phyloP scores from a whole-genome alignment of 2,329 filamentous ascomycete species.

The Xylaria sp. region DNA sequence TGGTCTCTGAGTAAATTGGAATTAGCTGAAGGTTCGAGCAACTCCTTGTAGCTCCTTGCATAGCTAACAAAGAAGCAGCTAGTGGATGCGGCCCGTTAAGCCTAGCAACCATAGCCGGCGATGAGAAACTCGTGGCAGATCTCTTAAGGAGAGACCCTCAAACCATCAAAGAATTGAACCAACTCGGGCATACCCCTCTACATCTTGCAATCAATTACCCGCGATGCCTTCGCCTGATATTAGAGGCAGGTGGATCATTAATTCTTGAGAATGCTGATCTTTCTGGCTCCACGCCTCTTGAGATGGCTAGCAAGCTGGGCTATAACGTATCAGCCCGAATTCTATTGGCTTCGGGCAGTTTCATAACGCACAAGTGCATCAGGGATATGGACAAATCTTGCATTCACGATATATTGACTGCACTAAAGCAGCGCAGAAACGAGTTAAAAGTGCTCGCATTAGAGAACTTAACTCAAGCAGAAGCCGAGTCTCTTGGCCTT shows the following conservation, averaged over 20 bases:
- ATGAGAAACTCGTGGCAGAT: conserved; percentile 1
- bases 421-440: conserved; percentile 7
- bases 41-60: not conserved
- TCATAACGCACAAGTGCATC: not conserved
- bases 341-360: not conserved
- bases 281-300: too few relatives aligned
- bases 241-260: not conserved
- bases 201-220: conserved; percentile 16
- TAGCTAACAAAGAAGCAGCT: conserved; percentile 1
- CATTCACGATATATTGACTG: not conserved
- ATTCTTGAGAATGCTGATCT: not conserved
- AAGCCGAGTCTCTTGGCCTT: not conserved
- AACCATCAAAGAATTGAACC: conserved; percentile 10
- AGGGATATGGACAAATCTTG: not conserved
- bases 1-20: not conserved
- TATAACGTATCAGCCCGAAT: not conserved
- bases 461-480: not conserved
- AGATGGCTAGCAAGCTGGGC: too few relatives aligned
- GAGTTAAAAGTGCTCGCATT: conserved; percentile 14
- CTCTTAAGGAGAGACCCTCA: not conserved
- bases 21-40: conserved; percentile 13
- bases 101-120: conserved; percentile 14
- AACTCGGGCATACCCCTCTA: not conserved
- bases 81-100: conserved; percentile 21
- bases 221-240: conserved; percentile 6